Conservation (phyloP, 257 asterid genomes). For the Solanum pimpinellifolium region DNA sequence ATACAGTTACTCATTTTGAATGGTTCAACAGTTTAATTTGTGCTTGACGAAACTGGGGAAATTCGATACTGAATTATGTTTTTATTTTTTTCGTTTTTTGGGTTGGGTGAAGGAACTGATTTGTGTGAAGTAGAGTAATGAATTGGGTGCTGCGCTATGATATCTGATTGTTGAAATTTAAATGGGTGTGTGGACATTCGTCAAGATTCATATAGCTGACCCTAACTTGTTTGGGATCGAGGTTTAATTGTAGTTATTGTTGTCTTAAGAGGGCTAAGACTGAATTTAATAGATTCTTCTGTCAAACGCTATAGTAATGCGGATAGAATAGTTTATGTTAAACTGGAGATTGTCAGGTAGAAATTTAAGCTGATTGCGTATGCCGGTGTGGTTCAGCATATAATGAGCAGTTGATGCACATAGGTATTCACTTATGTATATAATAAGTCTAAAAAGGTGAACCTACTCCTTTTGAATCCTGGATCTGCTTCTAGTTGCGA, state of each 20-base stretch:
- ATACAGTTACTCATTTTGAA: neutral
- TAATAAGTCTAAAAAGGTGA: neutral
- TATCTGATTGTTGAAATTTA: neutral
- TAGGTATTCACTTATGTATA: neutral
- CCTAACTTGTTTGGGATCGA: neutral
- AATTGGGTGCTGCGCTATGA: neutral
- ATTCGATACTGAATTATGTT: neutral
- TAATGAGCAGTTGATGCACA: neutral
- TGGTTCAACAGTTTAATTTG: neutral
- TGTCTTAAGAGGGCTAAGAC: too few species aligned
- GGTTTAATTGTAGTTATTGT: too few species aligned
- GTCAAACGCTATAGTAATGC: neutral
- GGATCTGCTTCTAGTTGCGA: neutral
- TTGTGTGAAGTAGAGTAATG: too few species aligned
- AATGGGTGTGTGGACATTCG: neutral
- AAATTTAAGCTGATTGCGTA: neutral
- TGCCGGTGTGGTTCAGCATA: neutral
- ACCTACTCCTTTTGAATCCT: neutral
- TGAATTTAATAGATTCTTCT: neutral
- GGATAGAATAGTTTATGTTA: neutral
- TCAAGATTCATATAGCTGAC: neutral
- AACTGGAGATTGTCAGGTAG: neutral
- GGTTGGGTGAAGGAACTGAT: too few species aligned
- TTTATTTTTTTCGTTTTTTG: too few species aligned
- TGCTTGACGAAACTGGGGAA: neutral